These are phyloP conservation scores for Diplodia sapinea DNA, from an alignment of 2,329 filamentous ascomycete genomes.

Conservation along the genomic window DNA sequence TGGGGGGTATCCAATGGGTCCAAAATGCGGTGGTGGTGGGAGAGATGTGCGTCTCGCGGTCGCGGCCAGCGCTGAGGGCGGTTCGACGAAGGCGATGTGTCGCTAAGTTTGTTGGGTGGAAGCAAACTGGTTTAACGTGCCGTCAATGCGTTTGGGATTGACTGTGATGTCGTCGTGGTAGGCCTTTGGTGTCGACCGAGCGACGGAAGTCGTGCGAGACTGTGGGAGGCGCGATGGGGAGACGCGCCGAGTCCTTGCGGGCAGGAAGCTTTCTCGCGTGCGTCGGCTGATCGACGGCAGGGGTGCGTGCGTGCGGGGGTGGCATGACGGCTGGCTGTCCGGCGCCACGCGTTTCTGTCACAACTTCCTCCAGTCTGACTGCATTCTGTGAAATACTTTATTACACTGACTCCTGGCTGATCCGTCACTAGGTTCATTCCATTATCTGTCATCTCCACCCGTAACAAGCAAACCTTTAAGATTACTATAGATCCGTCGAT, in stretches of 20 bases:
- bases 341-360: background rate
- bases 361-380: background rate
- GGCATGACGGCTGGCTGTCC: background rate
- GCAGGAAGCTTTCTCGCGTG: background rate
- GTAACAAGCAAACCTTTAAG: background rate
- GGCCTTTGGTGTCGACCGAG: background rate
- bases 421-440: too few species aligned
- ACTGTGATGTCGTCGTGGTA: background rate
- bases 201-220: background rate
- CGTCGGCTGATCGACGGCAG: constrained; percentile 1
- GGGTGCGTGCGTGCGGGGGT: background rate
- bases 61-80: background rate
- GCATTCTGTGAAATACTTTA: too few species aligned
- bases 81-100: background rate
- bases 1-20: background rate
- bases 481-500: background rate
- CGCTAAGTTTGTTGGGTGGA: background rate
- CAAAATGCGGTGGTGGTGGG: background rate
- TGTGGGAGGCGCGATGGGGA: background rate
- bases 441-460: too few species aligned
- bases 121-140: background rate
- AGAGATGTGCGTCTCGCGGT: background rate
- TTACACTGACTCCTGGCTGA: too few species aligned
- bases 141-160: background rate
- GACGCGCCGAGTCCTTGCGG: background rate